Evolutionary conservation across 2,329 filamentous ascomycete species (phyloP).

Genomic region (Sordariomycetes sp.): DNA sequence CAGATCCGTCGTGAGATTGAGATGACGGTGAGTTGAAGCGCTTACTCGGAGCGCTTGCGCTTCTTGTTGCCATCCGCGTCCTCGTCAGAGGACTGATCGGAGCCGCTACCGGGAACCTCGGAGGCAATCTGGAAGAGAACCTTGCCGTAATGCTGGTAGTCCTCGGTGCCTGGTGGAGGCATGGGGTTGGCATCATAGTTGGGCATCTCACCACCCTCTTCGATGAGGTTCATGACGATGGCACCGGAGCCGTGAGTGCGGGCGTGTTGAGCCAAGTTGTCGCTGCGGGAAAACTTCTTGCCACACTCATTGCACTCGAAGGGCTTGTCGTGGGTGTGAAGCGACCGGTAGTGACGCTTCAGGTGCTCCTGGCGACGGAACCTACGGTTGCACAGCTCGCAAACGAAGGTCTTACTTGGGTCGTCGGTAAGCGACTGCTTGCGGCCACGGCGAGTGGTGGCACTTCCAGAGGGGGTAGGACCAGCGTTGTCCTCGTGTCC

Average conservation of each 20-base stretch:
- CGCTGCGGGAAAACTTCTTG: constrained; percentile 97
- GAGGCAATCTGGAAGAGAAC: constrained; percentile 76
- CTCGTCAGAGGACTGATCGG: constrained; percentile 47
- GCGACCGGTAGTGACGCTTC: constrained; percentile 96
- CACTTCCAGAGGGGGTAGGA: constrained; percentile 49
- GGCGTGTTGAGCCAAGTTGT: constrained; percentile 94
- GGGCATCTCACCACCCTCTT: constrained; percentile 48
- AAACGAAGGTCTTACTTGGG: constrained; percentile 96
- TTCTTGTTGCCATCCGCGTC: constrained; percentile 42
- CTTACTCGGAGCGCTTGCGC: constrained; percentile 68
- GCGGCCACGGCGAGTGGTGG: constrained; percentile 85
- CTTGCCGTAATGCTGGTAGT: constrained; percentile 60
- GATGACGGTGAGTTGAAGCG: neutral
- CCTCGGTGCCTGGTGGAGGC: constrained; percentile 40
- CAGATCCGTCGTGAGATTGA: neutral
- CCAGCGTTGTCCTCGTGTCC: constrained; percentile 32
- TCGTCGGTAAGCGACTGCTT: constrained; percentile 98
- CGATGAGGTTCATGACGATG: constrained; percentile 82
- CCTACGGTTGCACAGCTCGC: constrained; percentile 88
- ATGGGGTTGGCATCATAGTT: constrained; percentile 33
- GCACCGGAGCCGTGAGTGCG: constrained; percentile 86
- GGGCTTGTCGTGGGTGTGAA: constrained; percentile 97
- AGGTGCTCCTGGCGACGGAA: constrained; percentile 98
- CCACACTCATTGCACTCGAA: constrained; percentile 97
- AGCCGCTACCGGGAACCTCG: constrained; percentile 58